Evolutionary conservation across 768 basidiomycete genomes (phyloP).

Genomic region (Serpula lacrymans): DNA sequence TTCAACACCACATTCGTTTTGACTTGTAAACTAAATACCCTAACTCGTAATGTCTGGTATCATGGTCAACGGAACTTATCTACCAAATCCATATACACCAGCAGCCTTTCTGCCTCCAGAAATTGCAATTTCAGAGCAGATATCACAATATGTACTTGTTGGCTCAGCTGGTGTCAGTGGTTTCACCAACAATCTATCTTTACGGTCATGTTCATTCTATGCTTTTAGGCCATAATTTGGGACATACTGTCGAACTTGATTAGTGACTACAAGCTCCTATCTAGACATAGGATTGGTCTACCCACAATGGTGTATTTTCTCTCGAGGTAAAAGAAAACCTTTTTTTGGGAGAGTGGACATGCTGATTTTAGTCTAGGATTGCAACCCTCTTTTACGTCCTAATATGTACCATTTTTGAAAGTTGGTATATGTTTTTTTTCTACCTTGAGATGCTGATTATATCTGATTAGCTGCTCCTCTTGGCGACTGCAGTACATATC

Average conservation of each 20-base stretch:
- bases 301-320: conserved; percentile 26
- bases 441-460: background rate
- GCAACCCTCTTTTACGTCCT: conserved; percentile 16
- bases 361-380: background rate
- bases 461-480: conserved; percentile 11
- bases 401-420: conserved; percentile 19
- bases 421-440: conserved; percentile 9
- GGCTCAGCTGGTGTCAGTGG: conserved; percentile 22
- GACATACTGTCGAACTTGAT: conserved; percentile 26
- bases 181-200: background rate
- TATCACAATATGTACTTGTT: conserved; percentile 24
- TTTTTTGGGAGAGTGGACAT: too few species aligned
- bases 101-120: conserved; percentile 27
- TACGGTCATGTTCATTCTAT: background rate
- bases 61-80: too few species aligned
- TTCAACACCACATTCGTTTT: too few species aligned
- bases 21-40: too few species aligned
- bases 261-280: conserved; percentile 24
- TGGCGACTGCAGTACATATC: conserved; percentile 19
- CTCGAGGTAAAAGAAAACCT: conserved; percentile 34
- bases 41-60: too few species aligned
- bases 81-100: conserved; percentile 30
- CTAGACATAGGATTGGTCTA: conserved; percentile 10
- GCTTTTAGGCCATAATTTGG: conserved; percentile 28
- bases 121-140: conserved; percentile 22